Conservation (phyloP, 371 early-diverging fungal species). For the Mortierella sp. region DNA sequence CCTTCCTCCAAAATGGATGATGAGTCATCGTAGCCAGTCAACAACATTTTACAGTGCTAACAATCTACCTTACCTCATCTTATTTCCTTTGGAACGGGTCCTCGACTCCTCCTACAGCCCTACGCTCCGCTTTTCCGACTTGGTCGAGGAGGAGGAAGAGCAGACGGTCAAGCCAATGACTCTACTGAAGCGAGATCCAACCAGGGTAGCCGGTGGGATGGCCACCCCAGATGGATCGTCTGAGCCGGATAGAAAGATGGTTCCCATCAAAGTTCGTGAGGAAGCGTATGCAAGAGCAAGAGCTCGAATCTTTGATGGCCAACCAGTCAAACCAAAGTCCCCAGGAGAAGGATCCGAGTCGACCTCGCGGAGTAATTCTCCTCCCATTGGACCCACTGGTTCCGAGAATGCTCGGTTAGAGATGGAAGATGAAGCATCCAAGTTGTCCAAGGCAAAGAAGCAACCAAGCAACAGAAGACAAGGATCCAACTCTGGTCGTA, state of each 20-base stretch:
- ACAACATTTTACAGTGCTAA: too few species aligned
- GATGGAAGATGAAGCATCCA: slow-evolving; percentile 8
- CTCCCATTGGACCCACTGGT: slow-evolving; percentile 9
- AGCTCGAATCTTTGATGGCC: slow-evolving; percentile 79
- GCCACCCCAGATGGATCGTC: slow-evolving; percentile 38
- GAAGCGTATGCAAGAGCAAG: slow-evolving; percentile 81
- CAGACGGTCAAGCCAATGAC: slow-evolving; percentile 36
- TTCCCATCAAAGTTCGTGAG: slow-evolving; percentile 77
- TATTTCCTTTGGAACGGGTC: too few species aligned
- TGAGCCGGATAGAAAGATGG: slow-evolving; percentile 59
- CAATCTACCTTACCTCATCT: too few species aligned
- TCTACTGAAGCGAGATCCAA: slow-evolving; percentile 31
- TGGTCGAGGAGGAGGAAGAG: slow-evolving; percentile 44
- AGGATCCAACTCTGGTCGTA: slow-evolving; percentile 13
- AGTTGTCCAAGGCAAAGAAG: slow-evolving; percentile 13
- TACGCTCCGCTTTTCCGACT: slow-evolving; percentile 39
- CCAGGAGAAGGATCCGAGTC: slow-evolving; percentile 33
- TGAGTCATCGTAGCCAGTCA: too few species aligned
- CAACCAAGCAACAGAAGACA: slow-evolving; percentile 20
- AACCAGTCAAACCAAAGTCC: slow-evolving; percentile 44
- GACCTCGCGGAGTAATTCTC: slow-evolving; percentile 21
- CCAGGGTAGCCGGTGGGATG: slow-evolving; percentile 15
- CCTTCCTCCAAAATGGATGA: too few species aligned
- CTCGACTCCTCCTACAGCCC: slow-evolving; percentile 47
- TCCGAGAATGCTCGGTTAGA: slow-evolving; percentile 18